These are phyloP conservation scores for Chaetomiaceae sp. DNA, from an alignment of 2,329 filamentous ascomycete species.

Conservation along the genomic window DNA sequence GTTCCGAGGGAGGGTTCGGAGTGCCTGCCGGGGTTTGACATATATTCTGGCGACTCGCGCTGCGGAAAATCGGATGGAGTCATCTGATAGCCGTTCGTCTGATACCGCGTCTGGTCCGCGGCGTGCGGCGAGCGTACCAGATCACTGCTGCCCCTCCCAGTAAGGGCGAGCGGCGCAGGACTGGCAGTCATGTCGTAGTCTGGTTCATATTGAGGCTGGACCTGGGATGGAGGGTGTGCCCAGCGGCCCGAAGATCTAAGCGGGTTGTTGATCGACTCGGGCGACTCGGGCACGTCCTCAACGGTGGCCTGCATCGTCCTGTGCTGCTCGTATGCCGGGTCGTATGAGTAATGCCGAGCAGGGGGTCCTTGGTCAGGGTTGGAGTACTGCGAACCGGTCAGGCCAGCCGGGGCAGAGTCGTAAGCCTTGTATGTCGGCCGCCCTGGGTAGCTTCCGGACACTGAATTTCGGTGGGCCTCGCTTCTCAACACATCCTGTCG, in stretches of 20 bases:
- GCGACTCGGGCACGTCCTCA: conserved; percentile 59
- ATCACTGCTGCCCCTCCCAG: conserved; percentile 33
- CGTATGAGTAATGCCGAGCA: conserved; percentile 49
- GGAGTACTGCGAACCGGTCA: conserved; percentile 28
- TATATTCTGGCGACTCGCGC: conserved; percentile 26
- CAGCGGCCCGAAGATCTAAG: conserved; percentile 27
- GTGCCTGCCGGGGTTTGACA: conserved; percentile 18
- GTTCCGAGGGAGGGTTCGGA: conserved; percentile 25
- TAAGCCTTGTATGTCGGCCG: conserved; percentile 50
- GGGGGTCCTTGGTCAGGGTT: conserved; percentile 36
- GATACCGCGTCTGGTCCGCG: conserved; percentile 19
- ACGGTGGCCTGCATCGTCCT: conserved; percentile 58
- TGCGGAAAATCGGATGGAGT: conserved; percentile 17
- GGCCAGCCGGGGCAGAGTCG: conserved; percentile 43
- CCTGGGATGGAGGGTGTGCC: conserved; percentile 19
- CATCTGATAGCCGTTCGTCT: conserved; percentile 29
- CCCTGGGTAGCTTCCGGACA: conserved; percentile 46
- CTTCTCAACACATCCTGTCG: conserved; percentile 54
- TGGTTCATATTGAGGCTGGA: conserved; percentile 25
- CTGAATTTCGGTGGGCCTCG: conserved; percentile 53
- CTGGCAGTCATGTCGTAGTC: conserved; percentile 39
- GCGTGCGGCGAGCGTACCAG: conserved; percentile 6
- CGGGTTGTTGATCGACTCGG: conserved; percentile 30
- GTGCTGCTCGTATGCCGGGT: conserved; percentile 44
- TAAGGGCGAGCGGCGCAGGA: conserved; percentile 44